phyloP scores from a whole-genome alignment of 345 rosid species.

The Firmiana major region DNA sequence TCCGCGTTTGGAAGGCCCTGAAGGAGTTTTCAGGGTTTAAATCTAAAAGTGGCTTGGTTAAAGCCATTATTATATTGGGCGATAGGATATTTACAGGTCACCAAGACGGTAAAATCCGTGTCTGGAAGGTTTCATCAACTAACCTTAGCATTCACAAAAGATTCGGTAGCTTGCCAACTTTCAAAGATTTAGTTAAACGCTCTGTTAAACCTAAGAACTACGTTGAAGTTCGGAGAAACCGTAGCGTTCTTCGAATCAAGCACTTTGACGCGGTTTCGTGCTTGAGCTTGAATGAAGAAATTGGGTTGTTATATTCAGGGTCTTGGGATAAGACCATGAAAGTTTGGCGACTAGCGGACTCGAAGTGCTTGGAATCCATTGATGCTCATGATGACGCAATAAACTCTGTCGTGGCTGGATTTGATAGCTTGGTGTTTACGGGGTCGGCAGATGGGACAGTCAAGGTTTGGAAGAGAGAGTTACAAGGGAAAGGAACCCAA shows the following conservation, averaged over 20 bases:
- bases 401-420: slow-evolving; percentile 42
- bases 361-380: slow-evolving; percentile 51
- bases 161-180: slow-evolving; percentile 44
- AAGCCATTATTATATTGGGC: slow-evolving; percentile 36
- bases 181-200: slow-evolving; percentile 43
- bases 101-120: slow-evolving; percentile 62
- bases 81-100: slow-evolving; percentile 60
- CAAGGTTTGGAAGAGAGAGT: slow-evolving; percentile 57
- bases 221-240: slow-evolving; percentile 49
- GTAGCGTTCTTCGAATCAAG: slow-evolving; percentile 41
- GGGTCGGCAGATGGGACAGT: slow-evolving; percentile 70
- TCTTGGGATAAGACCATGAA: slow-evolving; percentile 65
- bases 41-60: slow-evolving; percentile 53
- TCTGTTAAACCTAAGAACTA: slow-evolving; percentile 56
- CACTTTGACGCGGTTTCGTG: slow-evolving; percentile 65
- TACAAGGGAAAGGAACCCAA: slow-evolving; percentile 45
- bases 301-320: slow-evolving; percentile 50
- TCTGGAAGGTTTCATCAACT: slow-evolving; percentile 45
- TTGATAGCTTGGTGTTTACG: slow-evolving; percentile 47
- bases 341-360: slow-evolving; percentile 54
- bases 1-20: slow-evolving; percentile 60
- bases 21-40: slow-evolving; percentile 54
- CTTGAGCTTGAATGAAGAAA: slow-evolving; percentile 48
- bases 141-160: slow-evolving; percentile 36
- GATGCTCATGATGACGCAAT: slow-evolving; percentile 63